phyloP scores from a whole-genome alignment of 1,284 basidiomycete species.

The Apiotrichum porosum region DNA sequence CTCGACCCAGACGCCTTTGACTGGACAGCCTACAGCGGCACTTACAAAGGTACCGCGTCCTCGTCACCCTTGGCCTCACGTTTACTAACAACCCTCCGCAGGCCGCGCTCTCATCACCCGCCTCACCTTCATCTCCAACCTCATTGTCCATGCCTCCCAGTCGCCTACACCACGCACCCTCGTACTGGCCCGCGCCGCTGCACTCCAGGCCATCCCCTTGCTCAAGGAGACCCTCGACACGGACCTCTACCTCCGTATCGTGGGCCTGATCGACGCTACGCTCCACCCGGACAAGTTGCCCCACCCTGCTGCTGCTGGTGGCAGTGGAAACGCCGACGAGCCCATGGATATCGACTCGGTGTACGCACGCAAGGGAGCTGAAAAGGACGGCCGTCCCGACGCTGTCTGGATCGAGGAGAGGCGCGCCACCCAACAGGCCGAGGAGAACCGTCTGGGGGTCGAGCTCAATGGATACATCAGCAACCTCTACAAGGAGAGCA shows the following conservation, averaged over 20 bases:
- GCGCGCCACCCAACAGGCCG: slow-evolving; percentile 23
- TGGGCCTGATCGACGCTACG: slow-evolving; percentile 7
- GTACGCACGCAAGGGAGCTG: slow-evolving; percentile 6
- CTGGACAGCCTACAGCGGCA: slow-evolving; percentile 32
- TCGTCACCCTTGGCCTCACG: too few relatives aligned
- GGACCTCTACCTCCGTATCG: slow-evolving; percentile 13
- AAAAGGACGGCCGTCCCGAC: slow-evolving; percentile 22
- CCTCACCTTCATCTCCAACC: slow-evolving; percentile 22
- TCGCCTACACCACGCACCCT: slow-evolving; percentile 7
- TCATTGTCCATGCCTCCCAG: slow-evolving; percentile 13
- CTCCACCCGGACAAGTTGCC: slow-evolving; percentile 4
- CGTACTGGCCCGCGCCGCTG: slow-evolving; percentile 24
- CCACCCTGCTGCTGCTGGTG: not conserved
- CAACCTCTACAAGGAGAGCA: slow-evolving; percentile 46
- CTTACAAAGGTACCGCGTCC: slow-evolving; percentile 40
- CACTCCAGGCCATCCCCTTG: slow-evolving; percentile 26
- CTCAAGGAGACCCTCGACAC: slow-evolving; percentile 32
- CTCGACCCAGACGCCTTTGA: slow-evolving; percentile 13
- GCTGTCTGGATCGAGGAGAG: slow-evolving; percentile 30
- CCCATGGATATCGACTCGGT: slow-evolving; percentile 17
- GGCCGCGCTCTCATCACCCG: slow-evolving; percentile 44
- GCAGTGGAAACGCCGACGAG: slow-evolving; percentile 8
- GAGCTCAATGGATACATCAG: slow-evolving; percentile 43
- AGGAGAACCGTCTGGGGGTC: slow-evolving; percentile 30
- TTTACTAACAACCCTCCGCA: slow-evolving; percentile 19